Percentiles rank a stretch among this genome's conserved stretches.
Conservation (phyloP, 176 grass and related monocot genomes). For the Bolboschoenus planiculmis region DNA sequence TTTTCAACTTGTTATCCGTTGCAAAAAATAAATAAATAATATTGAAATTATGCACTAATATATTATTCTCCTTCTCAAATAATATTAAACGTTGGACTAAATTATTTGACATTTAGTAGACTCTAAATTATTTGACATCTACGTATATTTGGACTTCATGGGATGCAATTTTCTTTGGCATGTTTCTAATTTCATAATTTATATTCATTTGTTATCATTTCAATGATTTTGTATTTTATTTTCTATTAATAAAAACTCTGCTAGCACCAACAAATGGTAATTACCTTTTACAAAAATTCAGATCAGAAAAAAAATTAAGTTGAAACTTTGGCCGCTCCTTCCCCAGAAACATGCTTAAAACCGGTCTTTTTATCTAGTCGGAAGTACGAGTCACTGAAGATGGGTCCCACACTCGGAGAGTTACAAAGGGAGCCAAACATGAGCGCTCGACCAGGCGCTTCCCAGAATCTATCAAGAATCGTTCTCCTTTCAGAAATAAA, state of each 20-base stretch:
- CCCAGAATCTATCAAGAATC: background rate
- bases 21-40: too few species aligned
- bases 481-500: conserved; percentile 4
- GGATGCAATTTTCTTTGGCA: background rate
- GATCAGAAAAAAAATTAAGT: background rate
- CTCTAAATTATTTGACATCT: too few species aligned
- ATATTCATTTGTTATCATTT: background rate
- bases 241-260: background rate
- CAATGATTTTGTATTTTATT: background rate
- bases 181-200: background rate
- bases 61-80: too few species aligned
- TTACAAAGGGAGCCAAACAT: background rate
- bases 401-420: background rate
- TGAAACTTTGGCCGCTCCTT: background rate
- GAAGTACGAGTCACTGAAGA: background rate
- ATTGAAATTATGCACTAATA: too few species aligned
- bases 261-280: background rate
- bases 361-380: background rate
- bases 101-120: too few species aligned
- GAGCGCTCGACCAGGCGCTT: background rate
- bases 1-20: too few species aligned
- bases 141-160: too few species aligned
- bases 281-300: background rate
- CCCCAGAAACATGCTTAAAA: conserved; percentile 5
- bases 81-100: too few species aligned